These are phyloP conservation scores for Pulveroboletus sp. DNA, from an alignment of 1,284 basidiomycete species.

Conservation along the genomic window DNA sequence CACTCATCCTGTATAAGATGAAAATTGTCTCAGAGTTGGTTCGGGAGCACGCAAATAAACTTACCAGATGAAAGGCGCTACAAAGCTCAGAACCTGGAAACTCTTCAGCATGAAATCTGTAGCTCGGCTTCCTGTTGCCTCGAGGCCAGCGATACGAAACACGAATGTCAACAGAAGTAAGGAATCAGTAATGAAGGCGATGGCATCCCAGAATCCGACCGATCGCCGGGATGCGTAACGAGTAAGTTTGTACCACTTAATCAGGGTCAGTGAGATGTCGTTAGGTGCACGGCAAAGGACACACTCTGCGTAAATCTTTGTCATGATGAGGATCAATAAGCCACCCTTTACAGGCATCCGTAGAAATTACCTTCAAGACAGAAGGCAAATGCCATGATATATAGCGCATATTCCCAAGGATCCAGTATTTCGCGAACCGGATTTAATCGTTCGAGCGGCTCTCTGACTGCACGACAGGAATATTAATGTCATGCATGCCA, in stretches of 20 bases:
- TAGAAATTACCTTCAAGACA: constrained; percentile 63
- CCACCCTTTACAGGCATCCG: not conserved
- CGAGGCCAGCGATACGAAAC: constrained; percentile 67
- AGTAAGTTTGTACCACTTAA: constrained; percentile 61
- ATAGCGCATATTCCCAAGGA: constrained; percentile 74
- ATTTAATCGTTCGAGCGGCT: constrained; percentile 64
- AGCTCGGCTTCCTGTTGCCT: constrained; percentile 38
- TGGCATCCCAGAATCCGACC: constrained; percentile 79
- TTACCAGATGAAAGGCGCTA: constrained; percentile 82
- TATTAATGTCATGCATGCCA: constrained; percentile 1
- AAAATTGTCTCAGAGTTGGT: not conserved
- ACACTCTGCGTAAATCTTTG: constrained; percentile 66
- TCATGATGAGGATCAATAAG: constrained; percentile 1
- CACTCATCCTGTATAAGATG: constrained; percentile 66
- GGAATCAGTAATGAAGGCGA: constrained; percentile 69
- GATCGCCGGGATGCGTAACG: constrained; percentile 66
- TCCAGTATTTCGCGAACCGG: constrained; percentile 54
- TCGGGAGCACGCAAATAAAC: constrained; percentile 23
- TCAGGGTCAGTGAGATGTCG: not conserved
- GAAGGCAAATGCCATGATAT: constrained; percentile 74
- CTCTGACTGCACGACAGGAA: constrained; percentile 48
- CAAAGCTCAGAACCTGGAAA: constrained; percentile 86
- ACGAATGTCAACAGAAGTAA: constrained; percentile 72
- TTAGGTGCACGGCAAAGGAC: not conserved
- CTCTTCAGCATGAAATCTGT: constrained; percentile 56